Percentiles rank a stretch among this genome's conserved stretches.
These are phyloP conservation scores for Talaromyces ruber DNA, from an alignment of 495 filamentous ascomycete genomes.

Conservation along the genomic window DNA sequence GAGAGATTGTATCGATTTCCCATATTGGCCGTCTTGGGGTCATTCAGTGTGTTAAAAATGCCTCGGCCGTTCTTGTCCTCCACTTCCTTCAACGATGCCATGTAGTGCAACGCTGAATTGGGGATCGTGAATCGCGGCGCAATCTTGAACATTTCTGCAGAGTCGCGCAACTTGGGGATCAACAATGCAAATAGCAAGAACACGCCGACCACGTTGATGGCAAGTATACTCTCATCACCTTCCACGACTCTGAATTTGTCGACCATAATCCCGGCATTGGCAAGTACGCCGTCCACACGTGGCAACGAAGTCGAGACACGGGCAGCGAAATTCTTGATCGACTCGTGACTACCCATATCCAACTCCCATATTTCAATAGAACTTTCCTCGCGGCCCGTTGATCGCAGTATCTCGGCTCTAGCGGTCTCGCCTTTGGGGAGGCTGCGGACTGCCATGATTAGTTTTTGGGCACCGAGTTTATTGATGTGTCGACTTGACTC, in stretches of 20 bases:
- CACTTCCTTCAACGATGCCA: conserved; percentile 13
- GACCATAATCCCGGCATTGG: conserved; percentile 24
- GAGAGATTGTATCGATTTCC: conserved; percentile 17
- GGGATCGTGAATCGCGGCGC: conserved; percentile 17
- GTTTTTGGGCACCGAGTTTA: conserved; percentile 22
- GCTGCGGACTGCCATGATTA: conserved; percentile 39
- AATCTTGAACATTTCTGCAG: conserved; percentile 11
- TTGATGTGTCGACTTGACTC: conserved; percentile 36
- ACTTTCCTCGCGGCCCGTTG: conserved; percentile 16
- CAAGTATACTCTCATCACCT: conserved; percentile 29
- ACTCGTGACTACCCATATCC: conserved; percentile 24
- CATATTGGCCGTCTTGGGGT: conserved; percentile 18
- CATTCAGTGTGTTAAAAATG: conserved; percentile 19
- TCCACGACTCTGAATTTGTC: conserved; percentile 14
- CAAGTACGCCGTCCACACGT: conserved; percentile 23
- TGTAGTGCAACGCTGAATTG: conserved; percentile 17
- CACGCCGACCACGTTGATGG: conserved; percentile 35
- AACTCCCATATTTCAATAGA: conserved; percentile 30
- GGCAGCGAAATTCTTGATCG: conserved; percentile 23
- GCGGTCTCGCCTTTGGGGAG: conserved; percentile 33
- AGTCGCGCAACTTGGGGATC: conserved; percentile 18
- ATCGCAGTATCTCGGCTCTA: conserved; percentile 16
- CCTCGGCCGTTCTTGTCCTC: not conserved
- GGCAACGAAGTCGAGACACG: conserved; percentile 11
- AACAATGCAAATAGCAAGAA: conserved; percentile 21